Evolutionary conservation across 768 basidiomycete species (phyloP).

Genomic region (Naganishia onofrii): DNA sequence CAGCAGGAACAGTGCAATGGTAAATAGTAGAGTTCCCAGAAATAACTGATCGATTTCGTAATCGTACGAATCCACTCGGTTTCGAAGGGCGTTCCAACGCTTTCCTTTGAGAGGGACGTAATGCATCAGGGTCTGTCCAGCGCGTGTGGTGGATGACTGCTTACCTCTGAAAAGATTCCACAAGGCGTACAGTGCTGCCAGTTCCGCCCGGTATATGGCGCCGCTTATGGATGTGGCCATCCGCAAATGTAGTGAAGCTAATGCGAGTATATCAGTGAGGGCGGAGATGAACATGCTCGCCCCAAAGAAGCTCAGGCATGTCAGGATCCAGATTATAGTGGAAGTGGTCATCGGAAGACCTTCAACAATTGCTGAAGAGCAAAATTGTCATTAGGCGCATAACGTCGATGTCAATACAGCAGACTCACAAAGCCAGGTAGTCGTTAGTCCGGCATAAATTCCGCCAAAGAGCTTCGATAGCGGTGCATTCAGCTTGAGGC

Average conservation of each 20-base stretch:
- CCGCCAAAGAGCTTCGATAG: conserved; percentile 81
- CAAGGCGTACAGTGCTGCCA: conserved; percentile 63
- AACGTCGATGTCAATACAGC: too few relatives aligned
- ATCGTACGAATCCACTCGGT: conserved; percentile 82
- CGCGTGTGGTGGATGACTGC: conserved; percentile 22
- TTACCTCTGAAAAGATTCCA: conserved; percentile 89
- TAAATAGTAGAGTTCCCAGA: conserved; percentile 68
- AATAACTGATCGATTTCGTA: conserved; percentile 91
- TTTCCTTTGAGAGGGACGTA: conserved; percentile 62
- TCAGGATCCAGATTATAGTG: conserved; percentile 45
- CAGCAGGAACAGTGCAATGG: conserved; percentile 51
- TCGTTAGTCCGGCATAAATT: conserved; percentile 65
- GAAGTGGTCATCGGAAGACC: conserved; percentile 42
- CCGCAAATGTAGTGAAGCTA: conserved; percentile 71
- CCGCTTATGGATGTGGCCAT: conserved; percentile 67
- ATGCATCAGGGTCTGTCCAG: background rate
- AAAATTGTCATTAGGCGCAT: background rate
- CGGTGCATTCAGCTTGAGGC: conserved; percentile 92
- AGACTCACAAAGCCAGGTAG: conserved; percentile 69
- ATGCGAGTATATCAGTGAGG: conserved; percentile 63
- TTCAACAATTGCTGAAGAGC: conserved; percentile 24
- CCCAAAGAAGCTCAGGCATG: conserved; percentile 49
- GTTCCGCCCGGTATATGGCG: conserved; percentile 62
- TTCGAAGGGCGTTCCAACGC: conserved; percentile 77
- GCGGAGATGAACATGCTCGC: conserved; percentile 66